Percentiles rank a stretch among this genome's conserved stretches.
These are phyloP conservation scores for Marasmius oreades DNA, from an alignment of 1,284 basidiomycete species.

Conservation along the genomic window DNA sequence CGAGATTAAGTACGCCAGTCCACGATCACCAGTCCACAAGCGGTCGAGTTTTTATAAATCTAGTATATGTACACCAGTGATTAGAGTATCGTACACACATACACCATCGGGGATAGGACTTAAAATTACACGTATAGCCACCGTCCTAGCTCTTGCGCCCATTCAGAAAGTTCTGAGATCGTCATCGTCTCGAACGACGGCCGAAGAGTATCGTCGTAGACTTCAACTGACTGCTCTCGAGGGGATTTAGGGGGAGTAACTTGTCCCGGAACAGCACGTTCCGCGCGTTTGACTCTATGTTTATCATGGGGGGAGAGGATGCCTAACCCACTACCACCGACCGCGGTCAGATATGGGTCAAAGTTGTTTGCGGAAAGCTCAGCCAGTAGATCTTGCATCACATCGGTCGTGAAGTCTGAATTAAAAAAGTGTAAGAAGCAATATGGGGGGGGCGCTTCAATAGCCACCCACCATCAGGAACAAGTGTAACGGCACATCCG, in stretches of 20 bases:
- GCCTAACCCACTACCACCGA: conserved; percentile 92
- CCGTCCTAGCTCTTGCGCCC: conserved; percentile 54
- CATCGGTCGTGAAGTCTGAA: conserved; percentile 60
- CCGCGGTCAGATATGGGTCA: conserved; percentile 85
- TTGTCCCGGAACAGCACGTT: conserved; percentile 30
- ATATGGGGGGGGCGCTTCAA: not conserved
- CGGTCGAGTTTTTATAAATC: not conserved
- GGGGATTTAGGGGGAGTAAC: conserved; percentile 53
- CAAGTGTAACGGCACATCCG: conserved; percentile 93
- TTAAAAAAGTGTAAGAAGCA: not conserved
- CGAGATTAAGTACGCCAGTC: not conserved
- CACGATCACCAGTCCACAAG: not conserved
- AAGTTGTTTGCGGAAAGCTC: conserved; percentile 67
- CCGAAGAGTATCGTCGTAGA: conserved; percentile 31
- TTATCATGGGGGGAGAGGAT: conserved; percentile 67
- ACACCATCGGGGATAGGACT: not conserved
- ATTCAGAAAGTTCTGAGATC: conserved; percentile 45
- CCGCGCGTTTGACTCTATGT: conserved; percentile 30
- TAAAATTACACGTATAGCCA: conserved; percentile 60
- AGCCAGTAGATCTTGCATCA: conserved; percentile 54
- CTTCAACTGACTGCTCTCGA: conserved; percentile 21
- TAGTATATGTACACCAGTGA: not conserved
- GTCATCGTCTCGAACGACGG: conserved; percentile 46
- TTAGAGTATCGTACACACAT: not conserved
- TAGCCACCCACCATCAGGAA: conserved; percentile 76